phyloP scores from a whole-genome alignment of 2,329 filamentous ascomycete genomes.

The Nigrospora oryzae region DNA sequence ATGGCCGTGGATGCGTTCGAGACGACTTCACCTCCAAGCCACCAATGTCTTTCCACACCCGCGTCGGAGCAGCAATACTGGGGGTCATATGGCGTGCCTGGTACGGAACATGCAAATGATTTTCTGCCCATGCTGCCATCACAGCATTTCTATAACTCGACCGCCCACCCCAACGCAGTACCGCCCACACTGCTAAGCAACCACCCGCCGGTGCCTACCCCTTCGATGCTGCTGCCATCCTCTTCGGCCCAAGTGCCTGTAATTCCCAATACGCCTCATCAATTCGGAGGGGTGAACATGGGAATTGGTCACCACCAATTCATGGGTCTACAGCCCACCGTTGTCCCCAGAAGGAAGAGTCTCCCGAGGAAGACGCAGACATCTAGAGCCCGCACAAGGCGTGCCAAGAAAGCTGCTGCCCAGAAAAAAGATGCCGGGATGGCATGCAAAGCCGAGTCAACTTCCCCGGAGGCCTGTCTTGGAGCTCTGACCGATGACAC shows the following conservation, averaged over 20 bases:
- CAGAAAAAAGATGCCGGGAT: too few species aligned
- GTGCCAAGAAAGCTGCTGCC: too few species aligned
- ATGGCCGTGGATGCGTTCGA: slow-evolving; percentile 30
- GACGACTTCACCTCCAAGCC: slow-evolving; percentile 5
- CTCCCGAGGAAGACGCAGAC: too few species aligned
- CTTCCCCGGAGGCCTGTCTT: too few species aligned
- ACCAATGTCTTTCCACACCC: slow-evolving; percentile 23
- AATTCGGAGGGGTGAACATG: too few species aligned
- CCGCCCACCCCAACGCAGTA: slow-evolving; percentile 8
- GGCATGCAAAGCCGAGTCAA: too few species aligned
- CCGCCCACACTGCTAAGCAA: slow-evolving; percentile 14
- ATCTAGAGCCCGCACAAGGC: too few species aligned
- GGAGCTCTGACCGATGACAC: background rate
- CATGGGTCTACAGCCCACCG: too few species aligned
- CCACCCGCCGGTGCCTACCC: background rate
- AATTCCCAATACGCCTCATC: background rate
- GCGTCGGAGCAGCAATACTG: slow-evolving; percentile 23
- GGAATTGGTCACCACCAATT: too few species aligned
- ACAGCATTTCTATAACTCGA: slow-evolving; percentile 9
- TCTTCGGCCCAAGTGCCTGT: background rate
- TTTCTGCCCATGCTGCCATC: slow-evolving; percentile 18
- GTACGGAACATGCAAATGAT: slow-evolving; percentile 16
- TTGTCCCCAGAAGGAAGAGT: too few species aligned
- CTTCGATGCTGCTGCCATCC: background rate
- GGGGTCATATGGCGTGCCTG: slow-evolving; percentile 27